A percentile compares a stretch with the other conserved stretches of the same genome.
Conservation (phyloP, 2,329 filamentous ascomycete species). For the Fusarium sarcochroum region DNA sequence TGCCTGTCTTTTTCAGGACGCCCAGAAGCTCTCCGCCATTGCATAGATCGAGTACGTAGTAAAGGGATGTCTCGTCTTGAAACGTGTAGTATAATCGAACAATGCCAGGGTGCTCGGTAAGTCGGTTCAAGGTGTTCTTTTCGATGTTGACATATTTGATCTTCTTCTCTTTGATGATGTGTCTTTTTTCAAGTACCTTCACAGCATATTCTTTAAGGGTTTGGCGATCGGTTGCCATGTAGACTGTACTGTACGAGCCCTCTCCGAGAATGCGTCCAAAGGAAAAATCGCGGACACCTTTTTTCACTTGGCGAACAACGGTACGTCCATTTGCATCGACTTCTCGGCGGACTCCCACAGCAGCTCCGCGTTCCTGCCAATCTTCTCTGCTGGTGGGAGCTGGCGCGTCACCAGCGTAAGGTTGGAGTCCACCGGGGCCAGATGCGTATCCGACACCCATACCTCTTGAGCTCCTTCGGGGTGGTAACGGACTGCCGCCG, state of each 20-base stretch:
- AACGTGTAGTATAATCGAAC: slow-evolving; percentile 99
- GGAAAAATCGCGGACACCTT: slow-evolving; percentile 95
- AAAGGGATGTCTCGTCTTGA: slow-evolving; percentile 94
- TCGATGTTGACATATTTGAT: slow-evolving; percentile 99
- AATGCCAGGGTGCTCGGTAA: slow-evolving; percentile 96
- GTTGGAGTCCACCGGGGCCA: slow-evolving; percentile 40
- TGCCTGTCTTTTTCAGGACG: slow-evolving; percentile 92
- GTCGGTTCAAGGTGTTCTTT: slow-evolving; percentile 95
- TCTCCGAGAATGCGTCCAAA: slow-evolving; percentile 94
- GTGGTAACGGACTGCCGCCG: slow-evolving; percentile 74
- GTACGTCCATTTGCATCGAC: slow-evolving; percentile 87
- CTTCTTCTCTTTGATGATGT: slow-evolving; percentile 99
- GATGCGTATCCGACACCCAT: slow-evolving; percentile 70
- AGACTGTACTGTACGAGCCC: slow-evolving; percentile 97
- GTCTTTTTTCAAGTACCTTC: slow-evolving; percentile 97
- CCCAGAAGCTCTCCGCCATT: slow-evolving; percentile 92
- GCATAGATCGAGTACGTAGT: slow-evolving; percentile 96
- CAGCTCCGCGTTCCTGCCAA: slow-evolving; percentile 96
- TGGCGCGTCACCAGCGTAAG: slow-evolving; percentile 58
- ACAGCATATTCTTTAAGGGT: slow-evolving; percentile 97
- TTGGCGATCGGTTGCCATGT: slow-evolving; percentile 92
- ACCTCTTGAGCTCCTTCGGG: slow-evolving; percentile 82
- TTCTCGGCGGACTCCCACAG: slow-evolving; percentile 84
- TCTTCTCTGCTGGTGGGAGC: slow-evolving; percentile 80
- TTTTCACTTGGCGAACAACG: slow-evolving; percentile 88